phyloP scores from a whole-genome alignment of 768 basidiomycete genomes.

The Gloeostereum incarnatum region DNA sequence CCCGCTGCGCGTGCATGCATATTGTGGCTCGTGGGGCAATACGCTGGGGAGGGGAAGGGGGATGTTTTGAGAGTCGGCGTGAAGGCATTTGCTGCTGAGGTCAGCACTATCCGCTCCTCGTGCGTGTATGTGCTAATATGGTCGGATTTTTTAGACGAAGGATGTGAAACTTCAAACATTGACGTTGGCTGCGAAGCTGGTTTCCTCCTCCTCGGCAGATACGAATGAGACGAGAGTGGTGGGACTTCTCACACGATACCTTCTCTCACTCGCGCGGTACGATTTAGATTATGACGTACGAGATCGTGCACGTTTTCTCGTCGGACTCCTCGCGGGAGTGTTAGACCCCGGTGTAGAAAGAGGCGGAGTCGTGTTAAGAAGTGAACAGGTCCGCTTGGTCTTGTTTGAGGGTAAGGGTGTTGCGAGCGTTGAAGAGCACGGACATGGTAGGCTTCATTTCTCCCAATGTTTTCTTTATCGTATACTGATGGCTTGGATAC shows the following conservation, averaged over 20 bases:
- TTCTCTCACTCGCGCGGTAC: slow-evolving; percentile 80
- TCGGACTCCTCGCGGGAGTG: slow-evolving; percentile 53
- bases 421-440: slow-evolving; percentile 25
- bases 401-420: slow-evolving; percentile 69
- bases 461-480: neutral
- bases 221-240: too few species aligned
- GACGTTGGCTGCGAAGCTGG: slow-evolving; percentile 80
- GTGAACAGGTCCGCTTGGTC: slow-evolving; percentile 75
- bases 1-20: slow-evolving; percentile 80
- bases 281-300: slow-evolving; percentile 86
- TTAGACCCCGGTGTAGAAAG: slow-evolving; percentile 24
- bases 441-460: slow-evolving; percentile 18
- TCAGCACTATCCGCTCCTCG: slow-evolving; percentile 16
- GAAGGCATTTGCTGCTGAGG: slow-evolving; percentile 68
- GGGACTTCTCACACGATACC: slow-evolving; percentile 53
- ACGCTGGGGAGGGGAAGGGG: slow-evolving; percentile 36
- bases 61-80: slow-evolving; percentile 80
- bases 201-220: slow-evolving; percentile 56
- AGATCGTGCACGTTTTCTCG: slow-evolving; percentile 79
- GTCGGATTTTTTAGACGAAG: slow-evolving; percentile 23
- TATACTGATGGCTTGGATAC: neutral
- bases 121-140: neutral
- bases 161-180: slow-evolving; percentile 78
- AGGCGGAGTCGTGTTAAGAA: slow-evolving; percentile 68
- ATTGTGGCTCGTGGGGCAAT: slow-evolving; percentile 90